Evolutionary conservation across 371 early-diverging fungal species (phyloP).

Genomic region (Mucor indicus): DNA sequence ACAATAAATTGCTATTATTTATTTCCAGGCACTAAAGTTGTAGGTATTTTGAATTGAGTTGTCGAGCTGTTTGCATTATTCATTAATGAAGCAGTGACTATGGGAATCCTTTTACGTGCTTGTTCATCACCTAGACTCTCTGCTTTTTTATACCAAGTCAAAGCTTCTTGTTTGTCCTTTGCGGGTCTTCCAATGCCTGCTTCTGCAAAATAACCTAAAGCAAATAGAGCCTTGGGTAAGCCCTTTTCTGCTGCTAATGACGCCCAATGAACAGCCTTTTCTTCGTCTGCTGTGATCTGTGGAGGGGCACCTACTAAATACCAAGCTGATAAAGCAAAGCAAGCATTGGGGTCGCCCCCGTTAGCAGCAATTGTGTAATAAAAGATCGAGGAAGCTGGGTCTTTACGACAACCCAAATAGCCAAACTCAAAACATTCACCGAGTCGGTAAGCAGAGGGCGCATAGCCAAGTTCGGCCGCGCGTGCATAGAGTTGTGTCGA

Average conservation of each 20-base stretch:
- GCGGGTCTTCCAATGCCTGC: constrained; percentile 71
- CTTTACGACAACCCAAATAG: constrained; percentile 56
- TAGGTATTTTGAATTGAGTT: constrained; percentile 6
- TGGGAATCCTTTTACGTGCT: constrained; percentile 30
- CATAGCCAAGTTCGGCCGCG: constrained; percentile 75
- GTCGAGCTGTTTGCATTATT: too few relatives aligned
- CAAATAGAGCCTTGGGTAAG: constrained; percentile 80
- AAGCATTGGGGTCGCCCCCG: constrained; percentile 82
- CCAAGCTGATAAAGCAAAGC: constrained; percentile 86
- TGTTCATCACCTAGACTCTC: constrained; percentile 77
- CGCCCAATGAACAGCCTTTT: constrained; percentile 84
- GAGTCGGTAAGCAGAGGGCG: constrained; percentile 69
- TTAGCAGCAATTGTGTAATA: constrained; percentile 80
- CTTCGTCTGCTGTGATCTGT: constrained; percentile 69
- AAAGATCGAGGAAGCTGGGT: constrained; percentile 60
- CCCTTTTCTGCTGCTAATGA: constrained; percentile 78
- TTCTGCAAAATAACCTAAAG: constrained; percentile 83
- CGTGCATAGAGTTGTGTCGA: constrained; percentile 63
- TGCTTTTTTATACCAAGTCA: constrained; percentile 77
- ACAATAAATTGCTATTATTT: too few relatives aligned
- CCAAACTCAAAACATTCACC: constrained; percentile 80
- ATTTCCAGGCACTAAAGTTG: constrained; percentile 2
- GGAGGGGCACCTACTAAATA: constrained; percentile 78
- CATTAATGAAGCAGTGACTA: background rate
- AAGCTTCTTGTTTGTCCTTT: constrained; percentile 62